Evolutionary conservation across 306 rosid genomes (phyloP).

Genomic region (Pachyrhizus erosus): DNA sequence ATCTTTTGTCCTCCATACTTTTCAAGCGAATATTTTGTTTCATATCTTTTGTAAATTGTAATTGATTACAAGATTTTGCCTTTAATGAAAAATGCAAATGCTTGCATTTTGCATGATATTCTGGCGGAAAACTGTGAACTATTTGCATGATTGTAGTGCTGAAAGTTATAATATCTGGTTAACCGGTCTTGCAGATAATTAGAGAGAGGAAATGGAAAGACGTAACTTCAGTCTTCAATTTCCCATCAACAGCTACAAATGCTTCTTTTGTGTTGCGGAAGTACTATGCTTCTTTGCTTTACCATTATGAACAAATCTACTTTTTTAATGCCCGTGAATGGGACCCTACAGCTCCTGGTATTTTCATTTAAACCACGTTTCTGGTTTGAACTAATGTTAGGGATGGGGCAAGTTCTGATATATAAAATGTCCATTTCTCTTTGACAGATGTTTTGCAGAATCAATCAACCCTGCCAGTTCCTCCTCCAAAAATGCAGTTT

Average conservation of each 20-base stretch:
- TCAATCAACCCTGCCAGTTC: slow-evolving; percentile 46
- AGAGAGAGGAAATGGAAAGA: slow-evolving; percentile 91
- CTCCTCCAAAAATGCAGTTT: slow-evolving; percentile 45
- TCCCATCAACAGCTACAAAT: slow-evolving; percentile 95
- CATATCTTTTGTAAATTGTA: background rate
- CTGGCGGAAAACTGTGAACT: background rate
- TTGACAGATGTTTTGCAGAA: slow-evolving; percentile 57
- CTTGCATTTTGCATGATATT: background rate
- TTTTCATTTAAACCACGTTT: slow-evolving; percentile 18
- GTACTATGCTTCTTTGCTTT: slow-evolving; percentile 80
- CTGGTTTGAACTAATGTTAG: slow-evolving; percentile 21
- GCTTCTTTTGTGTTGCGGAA: slow-evolving; percentile 92
- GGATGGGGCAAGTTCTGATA: slow-evolving; percentile 15
- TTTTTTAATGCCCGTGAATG: slow-evolving; percentile 68
- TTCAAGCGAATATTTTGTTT: slow-evolving; percentile 16
- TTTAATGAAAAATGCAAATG: background rate
- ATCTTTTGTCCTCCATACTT: slow-evolving; percentile 3
- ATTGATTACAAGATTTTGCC: slow-evolving; percentile 31
- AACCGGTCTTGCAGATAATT: slow-evolving; percentile 63
- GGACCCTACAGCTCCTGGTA: slow-evolving; percentile 56
- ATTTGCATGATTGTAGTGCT: slow-evolving; percentile 9
- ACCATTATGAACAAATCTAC: slow-evolving; percentile 81
- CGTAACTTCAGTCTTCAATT: slow-evolving; percentile 82
- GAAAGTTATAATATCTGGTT: slow-evolving; percentile 21
- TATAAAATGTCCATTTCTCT: slow-evolving; percentile 35